These are phyloP conservation scores for Cladosporium oxysporum DNA, from an alignment of 2,329 filamentous ascomycete genomes.

Conservation along the genomic window DNA sequence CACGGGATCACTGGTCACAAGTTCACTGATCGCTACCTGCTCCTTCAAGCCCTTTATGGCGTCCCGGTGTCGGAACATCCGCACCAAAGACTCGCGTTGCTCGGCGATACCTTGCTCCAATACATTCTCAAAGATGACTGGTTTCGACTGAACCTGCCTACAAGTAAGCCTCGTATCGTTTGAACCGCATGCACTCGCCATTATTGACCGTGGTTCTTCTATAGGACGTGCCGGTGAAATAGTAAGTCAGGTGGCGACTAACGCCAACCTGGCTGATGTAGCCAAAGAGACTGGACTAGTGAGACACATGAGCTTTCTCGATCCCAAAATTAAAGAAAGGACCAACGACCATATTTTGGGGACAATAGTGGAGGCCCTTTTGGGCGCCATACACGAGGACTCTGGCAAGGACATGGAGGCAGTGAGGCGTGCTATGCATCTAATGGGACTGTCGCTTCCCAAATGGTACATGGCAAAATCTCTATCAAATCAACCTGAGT, in stretches of 20 bases:
- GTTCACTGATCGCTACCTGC: neutral
- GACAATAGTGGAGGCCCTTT: slow-evolving; percentile 20
- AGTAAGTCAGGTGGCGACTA: neutral
- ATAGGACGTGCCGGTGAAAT: neutral
- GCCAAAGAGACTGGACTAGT: neutral
- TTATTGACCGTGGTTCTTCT: neutral
- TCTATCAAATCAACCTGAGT: neutral
- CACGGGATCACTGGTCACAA: neutral
- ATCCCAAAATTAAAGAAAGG: neutral
- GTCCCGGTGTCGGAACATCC: neutral
- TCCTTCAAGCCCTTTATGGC: neutral
- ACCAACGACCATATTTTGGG: neutral
- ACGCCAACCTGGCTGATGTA: neutral
- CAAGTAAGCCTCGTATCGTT: neutral
- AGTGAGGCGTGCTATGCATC: neutral
- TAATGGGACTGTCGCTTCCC: neutral
- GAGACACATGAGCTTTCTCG: neutral
- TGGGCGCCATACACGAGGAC: slow-evolving; percentile 23
- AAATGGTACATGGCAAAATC: neutral
- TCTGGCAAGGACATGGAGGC: slow-evolving; percentile 18
- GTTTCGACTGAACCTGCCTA: neutral
- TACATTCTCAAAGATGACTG: neutral
- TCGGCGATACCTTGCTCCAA: neutral
- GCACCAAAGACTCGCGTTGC: neutral
- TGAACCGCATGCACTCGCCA: neutral